Conservation (phyloP, 1,139 yeast genomes). For the Yamadazyma mexicana region DNA sequence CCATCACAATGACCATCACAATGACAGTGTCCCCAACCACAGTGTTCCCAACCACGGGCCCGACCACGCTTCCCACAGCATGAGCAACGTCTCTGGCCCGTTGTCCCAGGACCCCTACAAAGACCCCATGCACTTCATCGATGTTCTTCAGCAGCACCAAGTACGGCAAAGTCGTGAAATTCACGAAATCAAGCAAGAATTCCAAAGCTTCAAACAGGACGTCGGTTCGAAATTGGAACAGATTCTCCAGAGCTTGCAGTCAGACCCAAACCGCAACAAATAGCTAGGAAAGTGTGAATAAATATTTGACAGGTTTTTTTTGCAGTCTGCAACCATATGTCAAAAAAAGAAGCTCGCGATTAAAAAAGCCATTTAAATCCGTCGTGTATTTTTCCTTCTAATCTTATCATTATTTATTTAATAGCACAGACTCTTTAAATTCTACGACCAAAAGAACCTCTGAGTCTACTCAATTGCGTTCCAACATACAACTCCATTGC, state of each 20-base stretch:
- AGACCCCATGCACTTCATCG: slow-evolving; percentile 2
- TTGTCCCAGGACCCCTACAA: no score
- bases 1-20: no score
- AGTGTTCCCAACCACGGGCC: background rate
- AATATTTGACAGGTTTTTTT: background rate
- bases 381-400: background rate
- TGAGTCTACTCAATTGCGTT: no score
- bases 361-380: background rate
- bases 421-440: no score
- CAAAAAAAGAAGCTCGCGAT: no score
- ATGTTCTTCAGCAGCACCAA: slow-evolving; percentile 9
- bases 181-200: slow-evolving; percentile 17
- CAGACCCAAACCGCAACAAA: background rate
- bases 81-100: no score
- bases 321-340: background rate
- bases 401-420: background rate
- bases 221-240: slow-evolving; percentile 14
- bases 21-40: no score
- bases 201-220: slow-evolving; percentile 16
- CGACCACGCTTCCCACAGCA: background rate
- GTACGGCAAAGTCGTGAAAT: slow-evolving; percentile 13
- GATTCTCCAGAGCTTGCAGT: slow-evolving; percentile 7
- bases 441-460: no score
- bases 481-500: no score
- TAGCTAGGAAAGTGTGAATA: background rate